Percentiles rank a stretch among this genome's conserved stretches.
These are phyloP conservation scores for Sporothrix sp. DNA, from an alignment of 2,329 filamentous ascomycete genomes.

Conservation along the genomic window DNA sequence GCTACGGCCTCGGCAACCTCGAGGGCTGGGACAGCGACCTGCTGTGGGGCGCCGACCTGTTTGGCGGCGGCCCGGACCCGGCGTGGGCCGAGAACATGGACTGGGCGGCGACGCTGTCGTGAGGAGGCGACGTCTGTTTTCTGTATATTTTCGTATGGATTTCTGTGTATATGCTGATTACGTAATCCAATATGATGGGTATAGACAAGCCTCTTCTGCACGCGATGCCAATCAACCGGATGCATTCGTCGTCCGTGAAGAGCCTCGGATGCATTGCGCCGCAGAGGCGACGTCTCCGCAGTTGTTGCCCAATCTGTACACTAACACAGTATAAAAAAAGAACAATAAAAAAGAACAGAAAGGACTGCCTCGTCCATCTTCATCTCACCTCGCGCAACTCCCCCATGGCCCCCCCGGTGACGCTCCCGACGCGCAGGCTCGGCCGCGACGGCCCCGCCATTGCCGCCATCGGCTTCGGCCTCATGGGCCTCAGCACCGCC, in stretches of 20 bases:
- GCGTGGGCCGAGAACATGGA: constrained; percentile 17
- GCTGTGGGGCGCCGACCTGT: constrained; percentile 17
- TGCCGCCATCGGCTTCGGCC: constrained; percentile 40
- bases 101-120: constrained; percentile 10
- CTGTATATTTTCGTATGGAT: no score
- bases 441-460: constrained; percentile 44
- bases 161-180: not conserved
- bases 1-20: constrained; percentile 1
- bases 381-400: no score
- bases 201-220: no score
- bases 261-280: no score
- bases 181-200: not conserved
- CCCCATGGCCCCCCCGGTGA: constrained; percentile 11
- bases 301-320: no score
- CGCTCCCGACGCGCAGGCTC: constrained; percentile 32
- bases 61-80: constrained; percentile 17
- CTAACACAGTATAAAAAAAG: no score
- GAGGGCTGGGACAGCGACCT: constrained; percentile 15
- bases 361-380: no score
- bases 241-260: no score
- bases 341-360: no score
- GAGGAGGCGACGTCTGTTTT: no score
- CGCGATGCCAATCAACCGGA: no score
- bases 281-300: no score
- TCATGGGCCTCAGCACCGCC: constrained; percentile 38